A percentile compares a stretch with the other conserved stretches of the same genome.
phyloP scores from a whole-genome alignment of 257 asterid genomes.

The Linderniella brevidens region DNA sequence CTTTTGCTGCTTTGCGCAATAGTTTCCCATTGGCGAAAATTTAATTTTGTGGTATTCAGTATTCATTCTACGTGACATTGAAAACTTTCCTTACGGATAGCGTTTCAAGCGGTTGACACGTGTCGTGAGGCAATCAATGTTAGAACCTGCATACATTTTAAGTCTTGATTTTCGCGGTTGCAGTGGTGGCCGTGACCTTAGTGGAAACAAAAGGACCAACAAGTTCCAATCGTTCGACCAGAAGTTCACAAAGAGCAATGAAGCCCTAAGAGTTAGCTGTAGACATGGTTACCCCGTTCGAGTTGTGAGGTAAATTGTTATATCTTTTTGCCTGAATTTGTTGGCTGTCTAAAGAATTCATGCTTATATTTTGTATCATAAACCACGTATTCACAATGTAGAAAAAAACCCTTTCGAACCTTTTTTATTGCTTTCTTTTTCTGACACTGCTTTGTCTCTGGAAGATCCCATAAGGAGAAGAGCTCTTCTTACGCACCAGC shows the following conservation, averaged over 20 bases:
- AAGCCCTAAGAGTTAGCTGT: constrained; percentile 74
- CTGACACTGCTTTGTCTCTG: background rate
- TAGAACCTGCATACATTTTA: background rate
- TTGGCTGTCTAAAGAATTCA: background rate
- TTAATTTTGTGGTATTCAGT: too few relatives aligned
- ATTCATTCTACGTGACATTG: too few relatives aligned
- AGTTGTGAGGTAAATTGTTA: constrained; percentile 58
- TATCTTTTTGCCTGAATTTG: constrained; percentile 6
- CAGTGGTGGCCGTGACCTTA: constrained; percentile 78
- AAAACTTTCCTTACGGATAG: too few relatives aligned
- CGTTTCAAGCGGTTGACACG: too few relatives aligned
- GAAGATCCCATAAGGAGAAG: constrained; percentile 65
- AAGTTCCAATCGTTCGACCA: constrained; percentile 68
- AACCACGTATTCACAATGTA: background rate
- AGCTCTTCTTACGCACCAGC: constrained; percentile 80
- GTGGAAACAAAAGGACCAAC: constrained; percentile 67
- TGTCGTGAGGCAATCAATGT: constrained; percentile 1
- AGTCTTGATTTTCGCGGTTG: constrained; percentile 6
- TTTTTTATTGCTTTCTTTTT: background rate
- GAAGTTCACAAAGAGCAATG: constrained; percentile 31
- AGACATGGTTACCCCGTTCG: constrained; percentile 78
- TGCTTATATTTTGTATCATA: background rate
- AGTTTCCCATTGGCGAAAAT: too few relatives aligned
- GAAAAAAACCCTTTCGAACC: too few relatives aligned
- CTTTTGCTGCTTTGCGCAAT: too few relatives aligned